Evolutionary conservation across 2,329 filamentous ascomycete species (phyloP), one percentile per base, ranked within the genome.

Genomic region (Dissoconium aciculare): DNA sequence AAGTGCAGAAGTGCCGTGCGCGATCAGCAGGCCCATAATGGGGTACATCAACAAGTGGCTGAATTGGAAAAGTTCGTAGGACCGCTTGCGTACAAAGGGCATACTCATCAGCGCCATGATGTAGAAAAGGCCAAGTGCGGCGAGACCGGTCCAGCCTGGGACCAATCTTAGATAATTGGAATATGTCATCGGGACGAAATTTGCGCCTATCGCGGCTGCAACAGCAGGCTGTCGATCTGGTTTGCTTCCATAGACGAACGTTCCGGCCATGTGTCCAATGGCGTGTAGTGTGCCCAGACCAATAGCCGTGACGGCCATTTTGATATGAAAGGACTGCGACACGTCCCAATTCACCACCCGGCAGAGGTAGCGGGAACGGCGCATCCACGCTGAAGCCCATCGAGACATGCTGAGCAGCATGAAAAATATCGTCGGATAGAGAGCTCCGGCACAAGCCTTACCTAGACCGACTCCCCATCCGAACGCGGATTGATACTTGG

Each of bases 401-500:
- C 68, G 54, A 10, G 64, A 69, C 67, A 71, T 72, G 42, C 64
- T 69, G 4, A 71, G 50, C 5, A 71, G 55, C 34, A 71, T 54
- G 40, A 72, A 70, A 51, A 71, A 71, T 33, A 72, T 59, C 1
- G 66, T 70, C 11, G 67, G 66, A 28, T 70, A 71, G 1, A 72
- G 42, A 0, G 63, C 60, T 3, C 69, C 69, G 6, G 67, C 66
- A 26, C 55, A 63, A 0, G 63, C 61, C 47, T 71, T 72, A 3
- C 67, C 63, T 29, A 72, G 44, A 3, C 68, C 63, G 5, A 67
- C 59, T 4, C 67, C 68, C 64, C 66, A 69, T 9, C 66, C 68
- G 11, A 70, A 63, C 0, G 61, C 67, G 10, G 56, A 58, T 11
- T 23, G 19, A n/a, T 23, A 23, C 19, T 23, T n/a, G 8, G 19